phyloP scores from a whole-genome alignment of 805 yeast genomes.

The Wickerhamiella cacticola region DNA sequence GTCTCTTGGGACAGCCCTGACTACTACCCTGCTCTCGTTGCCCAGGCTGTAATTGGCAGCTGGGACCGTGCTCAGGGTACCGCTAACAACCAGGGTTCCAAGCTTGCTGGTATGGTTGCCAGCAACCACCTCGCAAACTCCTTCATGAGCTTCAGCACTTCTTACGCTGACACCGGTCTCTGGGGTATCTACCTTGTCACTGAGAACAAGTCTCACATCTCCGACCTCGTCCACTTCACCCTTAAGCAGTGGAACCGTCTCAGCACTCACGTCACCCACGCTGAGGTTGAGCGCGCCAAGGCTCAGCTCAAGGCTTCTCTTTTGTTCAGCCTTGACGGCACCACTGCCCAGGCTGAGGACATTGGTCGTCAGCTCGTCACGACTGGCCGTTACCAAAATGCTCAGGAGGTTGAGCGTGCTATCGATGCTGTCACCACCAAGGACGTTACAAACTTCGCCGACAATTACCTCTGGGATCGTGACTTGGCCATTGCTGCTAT shows the following conservation, averaged over 20 bases:
- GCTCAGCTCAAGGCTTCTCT: slow-evolving; percentile 89
- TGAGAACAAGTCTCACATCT: slow-evolving; percentile 57
- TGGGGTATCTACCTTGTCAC: slow-evolving; percentile 94
- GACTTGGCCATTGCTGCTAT: slow-evolving; percentile 86
- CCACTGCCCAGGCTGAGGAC: slow-evolving; percentile 94
- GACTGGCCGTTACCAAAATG: slow-evolving; percentile 67
- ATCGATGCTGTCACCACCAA: slow-evolving; percentile 67
- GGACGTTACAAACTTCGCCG: slow-evolving; percentile 83
- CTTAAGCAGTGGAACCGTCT: slow-evolving; percentile 82
- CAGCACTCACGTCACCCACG: slow-evolving; percentile 65
- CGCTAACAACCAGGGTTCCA: slow-evolving; percentile 75
- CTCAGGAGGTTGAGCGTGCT: slow-evolving; percentile 60
- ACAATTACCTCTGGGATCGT: slow-evolving; percentile 59
- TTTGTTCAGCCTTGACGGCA: slow-evolving; percentile 79
- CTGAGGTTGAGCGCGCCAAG: slow-evolving; percentile 88
- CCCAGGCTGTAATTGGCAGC: slow-evolving; percentile 92
- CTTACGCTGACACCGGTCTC: slow-evolving; percentile 92
- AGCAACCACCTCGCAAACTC: slow-evolving; percentile 70
- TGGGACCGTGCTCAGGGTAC: slow-evolving; percentile 92
- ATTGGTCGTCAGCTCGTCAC: slow-evolving; percentile 95
- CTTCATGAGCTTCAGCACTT: slow-evolving; percentile 91
- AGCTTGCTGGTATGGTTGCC: slow-evolving; percentile 56
- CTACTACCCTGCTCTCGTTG: slow-evolving; percentile 86
- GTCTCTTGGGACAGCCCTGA: slow-evolving; percentile 95
- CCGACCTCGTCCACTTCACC: slow-evolving; percentile 59